Conservation (phyloP, 805 yeast genomes). For the Spencermartinsiella europaea region DNA sequence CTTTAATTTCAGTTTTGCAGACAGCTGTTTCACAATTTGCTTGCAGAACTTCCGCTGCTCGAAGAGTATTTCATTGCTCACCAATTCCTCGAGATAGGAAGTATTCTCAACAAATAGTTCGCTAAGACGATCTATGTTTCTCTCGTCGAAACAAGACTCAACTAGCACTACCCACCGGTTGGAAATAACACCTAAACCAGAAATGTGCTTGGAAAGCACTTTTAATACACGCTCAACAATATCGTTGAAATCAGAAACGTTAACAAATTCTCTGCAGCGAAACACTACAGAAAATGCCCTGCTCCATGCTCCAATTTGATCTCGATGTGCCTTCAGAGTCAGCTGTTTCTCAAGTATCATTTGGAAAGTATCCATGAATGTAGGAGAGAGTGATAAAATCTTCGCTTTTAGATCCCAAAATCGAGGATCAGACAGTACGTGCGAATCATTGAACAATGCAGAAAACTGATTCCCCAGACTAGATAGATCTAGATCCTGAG, state of each 20-base stretch:
- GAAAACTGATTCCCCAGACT: not conserved
- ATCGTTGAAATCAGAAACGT: conserved; percentile 2
- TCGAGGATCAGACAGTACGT: not conserved
- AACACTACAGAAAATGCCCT: conserved; percentile 9
- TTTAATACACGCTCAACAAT: conserved; percentile 3
- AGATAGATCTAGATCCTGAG: not conserved
- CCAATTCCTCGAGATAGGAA: conserved; percentile 1
- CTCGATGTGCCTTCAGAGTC: not conserved
- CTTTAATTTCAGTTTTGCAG: not conserved
- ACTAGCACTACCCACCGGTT: conserved; percentile 17
- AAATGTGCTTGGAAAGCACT: not conserved
- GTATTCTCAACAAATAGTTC: conserved; percentile 5
- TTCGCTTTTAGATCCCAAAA: conserved; percentile 13
- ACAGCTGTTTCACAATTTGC: not conserved
- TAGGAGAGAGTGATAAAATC: conserved; percentile 10
- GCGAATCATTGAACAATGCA: not conserved
- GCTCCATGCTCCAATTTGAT: not conserved
- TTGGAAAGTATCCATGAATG: not conserved
- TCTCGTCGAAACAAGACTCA: conserved; percentile 5
- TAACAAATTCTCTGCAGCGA: conserved; percentile 10
- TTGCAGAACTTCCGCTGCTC: conserved; percentile 12
- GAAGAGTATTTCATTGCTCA: conserved; percentile 8
- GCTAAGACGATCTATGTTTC: conserved; percentile 1
- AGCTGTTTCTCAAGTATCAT: not conserved
- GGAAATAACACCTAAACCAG: conserved; percentile 2